These are phyloP conservation scores for Micromonas pusilla DNA, from an alignment of 139 green algal species.

Conservation along the genomic window DNA sequence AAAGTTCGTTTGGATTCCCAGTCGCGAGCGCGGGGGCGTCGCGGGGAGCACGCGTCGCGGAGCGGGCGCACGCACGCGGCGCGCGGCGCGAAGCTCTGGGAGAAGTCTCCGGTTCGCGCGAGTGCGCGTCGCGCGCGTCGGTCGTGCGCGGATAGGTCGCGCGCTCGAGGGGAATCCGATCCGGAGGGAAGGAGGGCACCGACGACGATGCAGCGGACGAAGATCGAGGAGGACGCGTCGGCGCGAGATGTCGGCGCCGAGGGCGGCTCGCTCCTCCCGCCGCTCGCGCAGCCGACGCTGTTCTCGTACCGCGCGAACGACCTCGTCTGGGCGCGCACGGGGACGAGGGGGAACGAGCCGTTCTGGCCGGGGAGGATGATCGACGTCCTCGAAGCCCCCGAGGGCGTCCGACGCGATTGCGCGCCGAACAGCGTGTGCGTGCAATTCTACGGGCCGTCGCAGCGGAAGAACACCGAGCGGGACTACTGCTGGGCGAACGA, in stretches of 20 bases:
- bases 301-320: not conserved
- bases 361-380: constrained; percentile 10
- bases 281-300: not conserved
- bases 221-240: no score
- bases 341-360: not conserved
- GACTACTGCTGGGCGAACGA: constrained; percentile 16
- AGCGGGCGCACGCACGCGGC: no score
- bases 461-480: not conserved
- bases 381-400: constrained; percentile 2
- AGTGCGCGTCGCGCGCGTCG: not conserved
- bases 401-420: not conserved
- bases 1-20: no score
- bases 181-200: no score
- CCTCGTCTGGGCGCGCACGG: not conserved
- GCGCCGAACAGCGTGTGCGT: constrained; percentile 6
- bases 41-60: no score
- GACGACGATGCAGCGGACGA: no score
- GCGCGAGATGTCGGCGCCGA: no score
- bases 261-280: no score
- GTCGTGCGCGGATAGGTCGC: not conserved
- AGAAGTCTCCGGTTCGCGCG: no score
- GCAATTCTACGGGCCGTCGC: constrained; percentile 6
- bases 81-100: no score
- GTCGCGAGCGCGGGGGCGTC: no score
- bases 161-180: not conserved